Conservation (phyloP, 108 stramenopile species). For the Heterococcus sp. region DNA sequence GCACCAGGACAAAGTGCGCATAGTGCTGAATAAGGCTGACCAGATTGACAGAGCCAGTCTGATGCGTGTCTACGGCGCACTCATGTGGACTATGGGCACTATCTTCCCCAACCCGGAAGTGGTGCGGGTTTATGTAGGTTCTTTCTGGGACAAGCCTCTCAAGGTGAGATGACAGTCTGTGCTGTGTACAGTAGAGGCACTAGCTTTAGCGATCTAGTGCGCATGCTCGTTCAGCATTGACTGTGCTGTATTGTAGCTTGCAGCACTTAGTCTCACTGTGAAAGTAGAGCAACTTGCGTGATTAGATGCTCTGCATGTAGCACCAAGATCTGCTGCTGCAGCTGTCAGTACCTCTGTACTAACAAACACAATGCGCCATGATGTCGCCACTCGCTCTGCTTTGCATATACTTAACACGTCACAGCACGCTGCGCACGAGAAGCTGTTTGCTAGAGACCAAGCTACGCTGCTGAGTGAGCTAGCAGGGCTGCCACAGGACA, state of each 20-base stretch:
- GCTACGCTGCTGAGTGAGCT: slow-evolving; percentile 38
- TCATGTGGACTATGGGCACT: slow-evolving; percentile 95
- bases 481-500: slow-evolving; percentile 32
- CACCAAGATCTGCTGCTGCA: too few relatives aligned
- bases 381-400: too few relatives aligned
- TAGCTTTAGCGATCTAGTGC: too few relatives aligned
- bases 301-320: too few relatives aligned
- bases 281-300: too few relatives aligned
- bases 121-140: slow-evolving; percentile 94
- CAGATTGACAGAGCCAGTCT: slow-evolving; percentile 62
- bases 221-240: too few relatives aligned
- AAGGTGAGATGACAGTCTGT: slow-evolving; percentile 1
- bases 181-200: too few relatives aligned
- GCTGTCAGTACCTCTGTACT: too few relatives aligned
- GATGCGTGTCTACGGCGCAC: slow-evolving; percentile 77
- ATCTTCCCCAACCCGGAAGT: slow-evolving; percentile 96
- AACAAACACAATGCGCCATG: too few relatives aligned
- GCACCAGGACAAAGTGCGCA: slow-evolving; percentile 62
- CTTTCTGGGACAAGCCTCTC: slow-evolving; percentile 79
- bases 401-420: too few relatives aligned
- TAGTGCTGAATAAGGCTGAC: slow-evolving; percentile 94
- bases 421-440: slow-evolving; percentile 1
- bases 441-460: slow-evolving; percentile 38
- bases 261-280: too few relatives aligned
- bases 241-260: too few relatives aligned